Evolutionary conservation across 2,329 filamentous ascomycete genomes (phyloP).

Genomic region (Tolypocladium sp.): DNA sequence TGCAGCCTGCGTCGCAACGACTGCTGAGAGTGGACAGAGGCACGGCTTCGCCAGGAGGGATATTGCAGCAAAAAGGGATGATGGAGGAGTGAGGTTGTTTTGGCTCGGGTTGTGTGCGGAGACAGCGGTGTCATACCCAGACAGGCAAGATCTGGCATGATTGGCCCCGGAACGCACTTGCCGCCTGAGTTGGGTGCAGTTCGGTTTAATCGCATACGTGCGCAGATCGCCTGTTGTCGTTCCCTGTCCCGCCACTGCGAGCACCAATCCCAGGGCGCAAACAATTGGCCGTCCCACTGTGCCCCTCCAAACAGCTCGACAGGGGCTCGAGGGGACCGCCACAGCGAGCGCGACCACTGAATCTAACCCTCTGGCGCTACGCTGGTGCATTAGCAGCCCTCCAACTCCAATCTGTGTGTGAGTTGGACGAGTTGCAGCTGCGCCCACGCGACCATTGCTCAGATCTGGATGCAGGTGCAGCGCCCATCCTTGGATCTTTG

Average conservation of each 20-base stretch:
- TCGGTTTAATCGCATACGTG: not conserved
- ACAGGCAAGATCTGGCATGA: not conserved
- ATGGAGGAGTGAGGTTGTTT: not conserved
- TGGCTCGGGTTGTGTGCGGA: not conserved
- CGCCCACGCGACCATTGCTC: not conserved
- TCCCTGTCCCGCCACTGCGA: not conserved
- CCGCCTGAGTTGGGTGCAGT: not conserved
- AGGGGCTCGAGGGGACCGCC: not conserved
- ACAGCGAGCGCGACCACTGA: not conserved
- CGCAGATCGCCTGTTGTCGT: not conserved
- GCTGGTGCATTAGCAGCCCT: not conserved
- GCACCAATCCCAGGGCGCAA: not conserved
- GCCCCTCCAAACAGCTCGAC: not conserved
- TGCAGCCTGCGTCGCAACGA: not conserved
- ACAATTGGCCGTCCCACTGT: not conserved
- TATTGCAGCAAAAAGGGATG: not conserved
- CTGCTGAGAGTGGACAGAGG: not conserved
- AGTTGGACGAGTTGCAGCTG: not conserved
- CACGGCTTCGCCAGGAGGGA: not conserved
- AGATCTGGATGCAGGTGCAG: slow-evolving; percentile 1
- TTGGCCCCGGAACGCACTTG: not conserved
- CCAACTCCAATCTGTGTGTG: not conserved
- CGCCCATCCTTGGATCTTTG: not conserved
- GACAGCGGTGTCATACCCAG: not conserved
- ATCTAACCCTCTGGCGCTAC: not conserved